phyloP scores from a whole-genome alignment of 768 basidiomycete genomes.

The Suillus subluteus region DNA sequence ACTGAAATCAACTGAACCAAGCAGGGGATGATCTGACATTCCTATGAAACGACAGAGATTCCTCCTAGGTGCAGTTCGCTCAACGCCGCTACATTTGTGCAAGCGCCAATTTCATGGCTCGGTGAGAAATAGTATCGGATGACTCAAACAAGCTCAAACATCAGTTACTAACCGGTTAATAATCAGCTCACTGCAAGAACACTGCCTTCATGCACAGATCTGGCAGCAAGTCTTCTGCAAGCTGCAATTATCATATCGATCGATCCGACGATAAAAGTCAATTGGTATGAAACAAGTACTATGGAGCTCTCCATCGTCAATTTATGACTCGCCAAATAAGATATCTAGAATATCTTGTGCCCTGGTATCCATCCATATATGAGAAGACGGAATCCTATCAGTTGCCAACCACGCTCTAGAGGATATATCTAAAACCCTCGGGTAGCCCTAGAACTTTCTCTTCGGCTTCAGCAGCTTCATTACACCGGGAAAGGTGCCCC shows the following conservation, averaged over 20 bases:
- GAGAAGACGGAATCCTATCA: neutral
- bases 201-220: too few relatives aligned
- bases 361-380: neutral
- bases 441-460: slow-evolving; percentile 39
- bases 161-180: too few relatives aligned
- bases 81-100: too few relatives aligned
- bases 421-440: slow-evolving; percentile 48
- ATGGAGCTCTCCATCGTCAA: neutral
- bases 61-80: neutral
- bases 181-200: too few relatives aligned
- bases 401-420: slow-evolving; percentile 30
- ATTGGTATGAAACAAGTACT: neutral
- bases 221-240: neutral
- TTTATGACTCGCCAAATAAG: neutral
- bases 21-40: neutral
- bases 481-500: slow-evolving; percentile 43
- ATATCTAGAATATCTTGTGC: neutral
- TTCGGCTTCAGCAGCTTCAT: slow-evolving; percentile 39
- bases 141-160: too few relatives aligned
- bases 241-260: neutral
- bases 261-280: too few relatives aligned
- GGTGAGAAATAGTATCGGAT: too few relatives aligned
- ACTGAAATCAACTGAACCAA: neutral
- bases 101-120: too few relatives aligned
- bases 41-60: neutral